A percentile compares a stretch with the other conserved stretches of the same genome.
phyloP scores from a whole-genome alignment of 2,329 filamentous ascomycete genomes.

The Penicillium sp. region DNA sequence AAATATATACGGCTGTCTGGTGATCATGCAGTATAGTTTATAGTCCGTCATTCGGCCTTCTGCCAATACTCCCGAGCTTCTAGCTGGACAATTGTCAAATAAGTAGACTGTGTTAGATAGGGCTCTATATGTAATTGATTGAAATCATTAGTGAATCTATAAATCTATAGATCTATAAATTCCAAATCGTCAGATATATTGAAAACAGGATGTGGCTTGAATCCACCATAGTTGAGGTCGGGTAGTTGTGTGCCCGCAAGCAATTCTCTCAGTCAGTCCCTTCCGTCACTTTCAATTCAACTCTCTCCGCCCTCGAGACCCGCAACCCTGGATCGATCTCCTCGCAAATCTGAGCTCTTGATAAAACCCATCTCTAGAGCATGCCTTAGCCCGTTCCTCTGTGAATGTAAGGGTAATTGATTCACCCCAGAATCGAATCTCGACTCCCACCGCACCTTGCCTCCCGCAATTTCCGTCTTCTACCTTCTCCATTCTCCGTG shows the following conservation, averaged over 20 bases:
- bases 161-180: too few relatives aligned
- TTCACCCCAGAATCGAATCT: neutral
- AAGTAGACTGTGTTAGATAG: too few relatives aligned
- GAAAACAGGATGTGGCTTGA: neutral
- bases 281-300: neutral
- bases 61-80: too few relatives aligned
- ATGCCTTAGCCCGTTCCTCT: neutral
- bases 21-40: too few relatives aligned
- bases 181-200: too few relatives aligned
- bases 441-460: neutral
- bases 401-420: neutral
- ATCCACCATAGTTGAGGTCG: neutral
- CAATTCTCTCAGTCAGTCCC: neutral
- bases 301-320: neutral
- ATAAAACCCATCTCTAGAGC: neutral
- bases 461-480: neutral
- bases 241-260: neutral
- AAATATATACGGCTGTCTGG: too few relatives aligned
- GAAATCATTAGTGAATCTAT: too few relatives aligned
- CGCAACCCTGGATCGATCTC: neutral
- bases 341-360: neutral
- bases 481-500: conserved; percentile 5
- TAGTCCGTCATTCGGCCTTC: too few relatives aligned
- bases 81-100: too few relatives aligned
- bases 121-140: too few relatives aligned